Base-by-base conservation (phyloP, 1,284 basidiomycete genomes). In the Somion occarium region DNA sequence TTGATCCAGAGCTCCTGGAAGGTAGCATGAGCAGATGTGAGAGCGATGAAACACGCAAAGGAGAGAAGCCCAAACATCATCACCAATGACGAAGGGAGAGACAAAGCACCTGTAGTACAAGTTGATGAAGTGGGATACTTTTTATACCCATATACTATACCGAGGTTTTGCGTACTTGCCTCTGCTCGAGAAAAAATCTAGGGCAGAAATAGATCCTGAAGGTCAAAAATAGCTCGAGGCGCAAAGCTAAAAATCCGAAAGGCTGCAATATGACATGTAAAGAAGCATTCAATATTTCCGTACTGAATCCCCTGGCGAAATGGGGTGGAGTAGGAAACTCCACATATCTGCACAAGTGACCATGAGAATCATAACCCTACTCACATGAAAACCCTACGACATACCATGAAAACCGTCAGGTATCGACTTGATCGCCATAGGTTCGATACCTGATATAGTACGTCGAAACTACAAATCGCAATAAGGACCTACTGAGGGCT, bases 1-100 rank as follows among this genome's bases (percentile, higher is more conserved):
- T 76, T 76, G 51, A 79, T 69, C 76, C 77, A 79, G 45, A 79
- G 58, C 56, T 78, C 69, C 61, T 80, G 76, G 66, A 75, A 80
- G 3, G 77, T 79, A 20, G 77, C 73, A 59, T 79, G 76, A 4
- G 75, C 74, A 19, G 69, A 62, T 12, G 60, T 75, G 42, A 23
- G 23, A 5, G 42, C 42, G 24, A 43, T 24, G 19, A 43, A 11
- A 23, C 19, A 43, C 19, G 22, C 42, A 7, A 43, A 22, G 20
- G 42, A 22, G 42, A 43, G 20, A 22, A 43, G 42, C 22, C 24
- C 24, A 22, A 43, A 43, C 42, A 43, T 43, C 30, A 15, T 34
- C 7, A 34, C 7, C 7, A 34, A 7, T 15, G 15, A 15, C 15
- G 15, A 34, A 7, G 30, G 30, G 7, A 7, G 30, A 34, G 15